phyloP scores from a whole-genome alignment of 805 yeast genomes.

The Wickerhamomyces bisporus region DNA sequence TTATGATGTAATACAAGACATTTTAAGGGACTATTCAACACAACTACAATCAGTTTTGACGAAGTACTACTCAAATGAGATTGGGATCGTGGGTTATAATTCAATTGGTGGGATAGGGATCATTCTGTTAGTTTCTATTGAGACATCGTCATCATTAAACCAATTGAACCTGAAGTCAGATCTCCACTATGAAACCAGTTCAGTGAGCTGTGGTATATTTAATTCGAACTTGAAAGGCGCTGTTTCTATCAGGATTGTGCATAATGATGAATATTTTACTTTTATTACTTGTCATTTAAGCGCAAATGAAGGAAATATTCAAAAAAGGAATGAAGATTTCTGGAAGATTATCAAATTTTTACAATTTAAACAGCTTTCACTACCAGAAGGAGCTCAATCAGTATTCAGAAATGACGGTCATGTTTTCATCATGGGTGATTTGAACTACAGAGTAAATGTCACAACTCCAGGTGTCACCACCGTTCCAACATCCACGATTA shows the following conservation, averaged over 20 bases:
- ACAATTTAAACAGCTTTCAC: slow-evolving; percentile 51
- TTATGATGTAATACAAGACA: slow-evolving; percentile 29
- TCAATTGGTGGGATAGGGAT: slow-evolving; percentile 58
- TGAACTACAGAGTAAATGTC: slow-evolving; percentile 59
- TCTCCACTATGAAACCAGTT: not conserved
- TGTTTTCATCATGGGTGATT: slow-evolving; percentile 75
- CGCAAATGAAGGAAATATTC: slow-evolving; percentile 69
- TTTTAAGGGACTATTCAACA: slow-evolving; percentile 33
- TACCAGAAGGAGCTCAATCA: slow-evolving; percentile 45
- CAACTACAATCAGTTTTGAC: slow-evolving; percentile 31
- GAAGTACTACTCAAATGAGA: slow-evolving; percentile 30
- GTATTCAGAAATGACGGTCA: slow-evolving; percentile 49
- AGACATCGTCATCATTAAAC: no score
- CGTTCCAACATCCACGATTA: no score
- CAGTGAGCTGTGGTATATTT: slow-evolving; percentile 19
- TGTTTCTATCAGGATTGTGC: slow-evolving; percentile 50
- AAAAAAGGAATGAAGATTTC: slow-evolving; percentile 50
- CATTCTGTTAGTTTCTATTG: slow-evolving; percentile 39
- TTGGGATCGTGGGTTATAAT: slow-evolving; percentile 36
- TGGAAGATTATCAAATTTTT: slow-evolving; percentile 44
- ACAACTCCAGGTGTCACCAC: no score
- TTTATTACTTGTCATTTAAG: slow-evolving; percentile 68
- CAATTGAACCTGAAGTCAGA: no score
- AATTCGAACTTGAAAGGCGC: slow-evolving; percentile 73
- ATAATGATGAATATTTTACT: slow-evolving; percentile 34